Evolutionary conservation across 306 rosid species (phyloP).

Genomic region (Begonia fuchsioides): DNA sequence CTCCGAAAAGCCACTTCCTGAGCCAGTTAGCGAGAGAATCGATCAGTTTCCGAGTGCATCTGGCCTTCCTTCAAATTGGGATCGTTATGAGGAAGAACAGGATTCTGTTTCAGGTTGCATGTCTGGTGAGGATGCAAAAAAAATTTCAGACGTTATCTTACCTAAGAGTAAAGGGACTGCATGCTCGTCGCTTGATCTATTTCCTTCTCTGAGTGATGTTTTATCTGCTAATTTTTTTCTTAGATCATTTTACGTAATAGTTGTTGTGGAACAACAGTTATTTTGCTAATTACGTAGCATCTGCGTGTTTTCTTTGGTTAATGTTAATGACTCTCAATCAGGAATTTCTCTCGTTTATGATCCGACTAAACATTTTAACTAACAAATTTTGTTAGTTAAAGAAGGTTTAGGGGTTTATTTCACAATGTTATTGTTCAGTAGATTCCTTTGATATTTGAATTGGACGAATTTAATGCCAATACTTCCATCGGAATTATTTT

Average conservation of each 20-base stretch:
- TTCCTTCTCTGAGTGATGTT: constrained; percentile 38
- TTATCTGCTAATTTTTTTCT: constrained; percentile 29
- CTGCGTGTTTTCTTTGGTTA: too few species aligned
- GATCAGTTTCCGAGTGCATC: constrained; percentile 16
- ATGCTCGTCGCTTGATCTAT: constrained; percentile 15
- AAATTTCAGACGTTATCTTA: constrained; percentile 24
- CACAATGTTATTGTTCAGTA: background rate
- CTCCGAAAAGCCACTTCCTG: constrained; percentile 22
- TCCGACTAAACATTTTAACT: too few species aligned
- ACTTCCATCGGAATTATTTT: constrained; percentile 6
- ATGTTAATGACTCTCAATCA: too few species aligned
- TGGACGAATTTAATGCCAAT: constrained; percentile 1
- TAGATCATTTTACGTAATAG: background rate
- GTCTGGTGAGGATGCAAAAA: constrained; percentile 10
- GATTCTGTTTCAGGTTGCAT: constrained; percentile 16
- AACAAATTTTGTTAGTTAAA: too few species aligned
- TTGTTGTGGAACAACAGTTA: too few species aligned
- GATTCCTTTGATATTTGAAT: constrained; percentile 6
- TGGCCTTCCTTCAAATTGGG: constrained; percentile 60
- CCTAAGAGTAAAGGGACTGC: constrained; percentile 74
- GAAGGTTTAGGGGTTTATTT: background rate
- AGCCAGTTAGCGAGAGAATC: constrained; percentile 26
- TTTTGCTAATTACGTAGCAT: too few species aligned
- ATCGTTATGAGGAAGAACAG: constrained; percentile 47
- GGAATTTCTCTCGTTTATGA: too few species aligned